Percentiles rank a stretch among this genome's conserved stretches.
phyloP scores from a whole-genome alignment of 129 eudicot genomes.

The Lactuca saligna region DNA sequence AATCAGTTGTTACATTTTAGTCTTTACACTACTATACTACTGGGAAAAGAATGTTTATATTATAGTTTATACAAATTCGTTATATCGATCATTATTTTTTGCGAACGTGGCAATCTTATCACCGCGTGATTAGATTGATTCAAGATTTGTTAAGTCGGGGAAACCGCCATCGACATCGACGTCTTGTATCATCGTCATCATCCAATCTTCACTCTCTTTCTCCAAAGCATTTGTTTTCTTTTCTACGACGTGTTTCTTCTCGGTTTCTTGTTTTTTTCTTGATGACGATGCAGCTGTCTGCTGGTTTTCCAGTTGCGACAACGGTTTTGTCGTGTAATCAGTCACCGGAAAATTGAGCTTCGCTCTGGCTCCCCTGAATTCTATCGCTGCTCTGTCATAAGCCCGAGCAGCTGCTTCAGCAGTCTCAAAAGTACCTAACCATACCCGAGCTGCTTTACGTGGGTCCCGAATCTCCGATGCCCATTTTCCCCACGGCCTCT shows the following conservation, averaged over 20 bases:
- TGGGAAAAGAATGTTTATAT: neutral
- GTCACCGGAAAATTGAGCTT: conserved; percentile 52
- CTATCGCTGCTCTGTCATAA: conserved; percentile 64
- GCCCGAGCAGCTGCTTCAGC: conserved; percentile 76
- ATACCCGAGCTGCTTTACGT: conserved; percentile 61
- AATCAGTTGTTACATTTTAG: too few relatives aligned
- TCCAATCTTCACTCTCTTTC: conserved; percentile 50
- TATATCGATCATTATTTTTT: neutral
- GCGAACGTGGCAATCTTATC: neutral
- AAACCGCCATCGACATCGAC: conserved; percentile 30
- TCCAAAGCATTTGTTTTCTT: conserved; percentile 23
- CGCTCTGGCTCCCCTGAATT: conserved; percentile 64
- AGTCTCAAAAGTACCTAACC: conserved; percentile 74
- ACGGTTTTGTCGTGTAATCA: conserved; percentile 30
- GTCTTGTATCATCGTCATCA: conserved; percentile 36
- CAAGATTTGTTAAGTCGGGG: conserved; percentile 28
- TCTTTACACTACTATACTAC: too few relatives aligned
- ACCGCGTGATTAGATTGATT: neutral
- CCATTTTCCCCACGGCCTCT: conserved; percentile 85
- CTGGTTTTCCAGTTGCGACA: conserved; percentile 10
- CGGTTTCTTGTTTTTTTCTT: neutral
- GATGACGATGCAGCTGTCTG: conserved; percentile 6
- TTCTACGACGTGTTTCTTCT: conserved; percentile 4
- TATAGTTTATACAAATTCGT: neutral
- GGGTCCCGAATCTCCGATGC: conserved; percentile 84